Conservation (phyloP, 2,329 filamentous ascomycete genomes). For the Tolypocladium cylindrosporum region DNA sequence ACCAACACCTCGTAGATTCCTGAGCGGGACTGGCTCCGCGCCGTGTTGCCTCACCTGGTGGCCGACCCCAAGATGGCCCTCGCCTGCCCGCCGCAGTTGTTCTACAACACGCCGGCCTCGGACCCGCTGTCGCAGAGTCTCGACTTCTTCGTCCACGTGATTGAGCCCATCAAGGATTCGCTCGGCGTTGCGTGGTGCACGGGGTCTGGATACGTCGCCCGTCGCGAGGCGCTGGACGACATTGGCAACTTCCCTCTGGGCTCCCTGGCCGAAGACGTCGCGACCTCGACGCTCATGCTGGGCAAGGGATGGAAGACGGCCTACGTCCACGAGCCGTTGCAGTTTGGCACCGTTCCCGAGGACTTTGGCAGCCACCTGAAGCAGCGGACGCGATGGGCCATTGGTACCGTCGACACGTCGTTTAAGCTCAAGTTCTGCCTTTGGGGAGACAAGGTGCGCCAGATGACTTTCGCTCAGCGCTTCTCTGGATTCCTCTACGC, state of each 20-base stretch:
- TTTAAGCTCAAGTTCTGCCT: constrained; percentile 52
- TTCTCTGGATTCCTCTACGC: constrained; percentile 50
- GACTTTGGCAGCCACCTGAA: constrained; percentile 45
- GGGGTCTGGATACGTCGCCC: constrained; percentile 52
- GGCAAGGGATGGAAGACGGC: constrained; percentile 53
- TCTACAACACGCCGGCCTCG: constrained; percentile 50
- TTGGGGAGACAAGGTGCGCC: constrained; percentile 38
- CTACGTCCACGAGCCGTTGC: constrained; percentile 48
- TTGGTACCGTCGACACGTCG: constrained; percentile 47
- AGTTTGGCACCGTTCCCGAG: constrained; percentile 50
- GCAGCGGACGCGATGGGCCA: constrained; percentile 46
- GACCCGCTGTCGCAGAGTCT: constrained; percentile 50
- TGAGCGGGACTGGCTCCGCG: constrained; percentile 48
- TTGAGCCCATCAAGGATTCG: constrained; percentile 39
- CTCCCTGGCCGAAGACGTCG: constrained; percentile 51
- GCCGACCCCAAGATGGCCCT: constrained; percentile 45
- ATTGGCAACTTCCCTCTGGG: constrained; percentile 53
- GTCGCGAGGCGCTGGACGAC: constrained; percentile 47
- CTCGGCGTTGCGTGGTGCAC: constrained; percentile 51
- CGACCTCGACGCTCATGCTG: constrained; percentile 47
- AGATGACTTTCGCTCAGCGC: constrained; percentile 46
- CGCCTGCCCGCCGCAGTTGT: constrained; percentile 51
- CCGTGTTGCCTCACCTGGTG: constrained; percentile 49
- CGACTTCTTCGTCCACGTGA: constrained; percentile 46
- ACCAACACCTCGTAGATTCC: constrained; percentile 36